These are phyloP conservation scores for Mariannaea sp. DNA, from an alignment of 2,329 filamentous ascomycete species.

Conservation along the genomic window DNA sequence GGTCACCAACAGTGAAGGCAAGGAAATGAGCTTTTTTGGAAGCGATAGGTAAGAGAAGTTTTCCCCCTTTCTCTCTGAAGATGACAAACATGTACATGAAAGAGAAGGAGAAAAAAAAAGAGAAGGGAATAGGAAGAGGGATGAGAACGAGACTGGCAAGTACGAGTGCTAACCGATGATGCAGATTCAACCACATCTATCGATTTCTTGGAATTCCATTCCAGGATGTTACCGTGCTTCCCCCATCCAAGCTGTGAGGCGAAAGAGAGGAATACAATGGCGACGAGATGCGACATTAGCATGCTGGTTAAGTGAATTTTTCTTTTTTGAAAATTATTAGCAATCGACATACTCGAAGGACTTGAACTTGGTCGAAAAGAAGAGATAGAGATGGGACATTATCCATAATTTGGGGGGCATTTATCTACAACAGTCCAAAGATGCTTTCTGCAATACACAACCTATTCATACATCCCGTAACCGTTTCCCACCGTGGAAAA, in stretches of 20 bases:
- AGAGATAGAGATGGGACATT: constrained; percentile 22
- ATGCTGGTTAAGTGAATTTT: too few relatives aligned
- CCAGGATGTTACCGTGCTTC: constrained; percentile 52
- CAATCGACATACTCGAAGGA: neutral
- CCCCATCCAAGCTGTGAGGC: constrained; percentile 45
- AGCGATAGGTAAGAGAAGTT: constrained; percentile 64
- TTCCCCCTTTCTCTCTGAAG: too few relatives aligned
- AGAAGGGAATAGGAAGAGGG: too few relatives aligned
- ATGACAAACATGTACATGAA: too few relatives aligned
- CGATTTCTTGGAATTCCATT: constrained; percentile 66
- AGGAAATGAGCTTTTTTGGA: constrained; percentile 74
- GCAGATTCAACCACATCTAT: constrained; percentile 72
- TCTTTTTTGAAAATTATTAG: too few relatives aligned
- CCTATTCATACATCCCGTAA: constrained; percentile 31
- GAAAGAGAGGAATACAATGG: neutral
- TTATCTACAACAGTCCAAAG: constrained; percentile 23
- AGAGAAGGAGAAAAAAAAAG: too few relatives aligned
- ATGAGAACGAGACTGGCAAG: neutral
- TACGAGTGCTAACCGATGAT: neutral
- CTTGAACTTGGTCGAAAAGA: neutral
- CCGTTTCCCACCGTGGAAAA: constrained; percentile 22
- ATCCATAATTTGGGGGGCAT: constrained; percentile 28
- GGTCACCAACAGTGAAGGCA: constrained; percentile 62
- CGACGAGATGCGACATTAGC: too few relatives aligned
- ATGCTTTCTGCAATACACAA: constrained; percentile 13